Percentiles rank a stretch among this genome's conserved stretches.
Conservation (phyloP, 2,329 filamentous ascomycete genomes). For the Dactylonectria macrodidyma region DNA sequence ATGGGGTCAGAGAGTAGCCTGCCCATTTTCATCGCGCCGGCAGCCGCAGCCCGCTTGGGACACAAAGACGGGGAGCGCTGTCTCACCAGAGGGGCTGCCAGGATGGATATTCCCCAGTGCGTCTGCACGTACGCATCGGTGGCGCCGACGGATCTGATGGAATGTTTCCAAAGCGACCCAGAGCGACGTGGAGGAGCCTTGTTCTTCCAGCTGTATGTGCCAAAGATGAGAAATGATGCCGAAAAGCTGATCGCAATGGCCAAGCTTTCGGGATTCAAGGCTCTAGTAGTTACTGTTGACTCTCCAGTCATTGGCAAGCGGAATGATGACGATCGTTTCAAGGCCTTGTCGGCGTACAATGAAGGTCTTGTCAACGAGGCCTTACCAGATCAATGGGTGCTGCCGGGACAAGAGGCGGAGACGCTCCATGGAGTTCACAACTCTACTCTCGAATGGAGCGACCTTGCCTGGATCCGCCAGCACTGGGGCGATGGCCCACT, state of each 20-base stretch:
- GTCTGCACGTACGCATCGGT: slow-evolving; percentile 19
- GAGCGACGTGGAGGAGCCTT: slow-evolving; percentile 2
- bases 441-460: slow-evolving; percentile 6
- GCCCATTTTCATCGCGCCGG: slow-evolving; percentile 17
- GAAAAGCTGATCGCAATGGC: neutral
- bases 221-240: neutral
- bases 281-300: slow-evolving; percentile 14
- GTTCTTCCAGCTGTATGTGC: slow-evolving; percentile 19
- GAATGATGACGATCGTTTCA: slow-evolving; percentile 16
- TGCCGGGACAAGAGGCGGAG: slow-evolving; percentile 3
- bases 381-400: neutral
- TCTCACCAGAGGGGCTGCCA: slow-evolving; percentile 7
- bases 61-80: slow-evolving; percentile 17
- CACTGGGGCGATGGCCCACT: slow-evolving; percentile 35
- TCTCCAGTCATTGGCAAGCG: slow-evolving; percentile 17
- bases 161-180: neutral
- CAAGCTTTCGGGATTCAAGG: neutral
- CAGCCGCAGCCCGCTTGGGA: slow-evolving; percentile 5
- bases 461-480: slow-evolving; percentile 12
- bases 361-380: too few species aligned
- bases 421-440: slow-evolving; percentile 7
- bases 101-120: slow-evolving; percentile 14
- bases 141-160: neutral
- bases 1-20: slow-evolving; percentile 11
- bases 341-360: neutral